Evolutionary conservation across 1,284 basidiomycete species (phyloP).

Genomic region (Moniliella sp.): DNA sequence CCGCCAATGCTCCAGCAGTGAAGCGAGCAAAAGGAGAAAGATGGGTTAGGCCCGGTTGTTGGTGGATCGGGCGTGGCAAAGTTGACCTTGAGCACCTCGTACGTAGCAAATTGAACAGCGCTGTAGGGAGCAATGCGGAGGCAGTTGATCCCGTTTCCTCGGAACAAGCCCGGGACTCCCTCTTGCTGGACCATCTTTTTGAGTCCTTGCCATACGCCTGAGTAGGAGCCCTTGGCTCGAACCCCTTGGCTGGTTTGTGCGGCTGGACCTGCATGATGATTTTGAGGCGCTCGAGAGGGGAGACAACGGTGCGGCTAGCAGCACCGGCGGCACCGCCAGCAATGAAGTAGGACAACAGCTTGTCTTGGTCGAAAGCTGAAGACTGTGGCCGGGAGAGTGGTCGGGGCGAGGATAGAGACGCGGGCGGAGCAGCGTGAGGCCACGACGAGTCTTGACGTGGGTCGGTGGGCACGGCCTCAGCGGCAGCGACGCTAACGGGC

Average conservation of each 20-base stretch:
- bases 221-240: slow-evolving; percentile 13
- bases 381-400: too few relatives aligned
- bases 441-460: too few relatives aligned
- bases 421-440: too few relatives aligned
- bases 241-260: too few relatives aligned
- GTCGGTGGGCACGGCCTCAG: too few relatives aligned
- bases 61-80: too few relatives aligned
- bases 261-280: too few relatives aligned
- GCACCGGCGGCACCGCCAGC: slow-evolving; percentile 46
- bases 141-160: slow-evolving; percentile 67
- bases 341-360: slow-evolving; percentile 44
- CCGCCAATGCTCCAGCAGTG: slow-evolving; percentile 63
- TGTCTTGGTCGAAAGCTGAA: too few relatives aligned
- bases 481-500: too few relatives aligned
- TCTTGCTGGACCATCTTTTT: slow-evolving; percentile 66
- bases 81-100: slow-evolving; percentile 60
- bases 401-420: too few relatives aligned
- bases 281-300: slow-evolving; percentile 70
- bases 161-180: slow-evolving; percentile 73
- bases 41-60: too few relatives aligned
- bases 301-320: slow-evolving; percentile 69
- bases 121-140: slow-evolving; percentile 56
- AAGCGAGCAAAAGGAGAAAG: slow-evolving; percentile 65
- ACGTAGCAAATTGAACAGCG: slow-evolving; percentile 74
- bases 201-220: slow-evolving; percentile 22